Evolutionary conservation across 2,329 filamentous ascomycete species (phyloP), one percentile per base, ranked within the genome.

Genomic region (Penicillium rolfsii): DNA sequence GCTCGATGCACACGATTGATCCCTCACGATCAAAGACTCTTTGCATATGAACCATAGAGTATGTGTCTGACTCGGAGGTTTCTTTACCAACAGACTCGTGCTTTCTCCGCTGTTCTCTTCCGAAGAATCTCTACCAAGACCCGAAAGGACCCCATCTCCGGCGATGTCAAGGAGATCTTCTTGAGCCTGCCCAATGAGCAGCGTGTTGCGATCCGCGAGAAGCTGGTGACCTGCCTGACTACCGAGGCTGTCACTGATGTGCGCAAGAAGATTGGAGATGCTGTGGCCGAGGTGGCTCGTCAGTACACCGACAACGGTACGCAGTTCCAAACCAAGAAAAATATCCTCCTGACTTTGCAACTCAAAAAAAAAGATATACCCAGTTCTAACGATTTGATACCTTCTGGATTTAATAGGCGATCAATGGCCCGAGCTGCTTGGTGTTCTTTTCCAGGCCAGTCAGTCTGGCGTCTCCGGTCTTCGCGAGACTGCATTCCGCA

Each of bases 231-330:
- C 72, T 88, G 87, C 55, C 83, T 97, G 56, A 87, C 87, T 60
- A 83, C 82, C 63, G 95, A 98, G 80, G 81, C 85, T 24, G 86
- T 90, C 64, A 85, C 88, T 63, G 82, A 86, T 41, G 91, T 97
- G 50, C 86, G 95, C 71, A 95, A 97, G 81, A 99, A 99, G 79
- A 91, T 98, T 74, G 95, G 93, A 70, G 95, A 99, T 79, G 93
- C 94, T n/a, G 91, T 98, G 64, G 95, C 95, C 26, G 95, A 99
- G 79, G 84, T 99, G 62, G 95, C 94, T 48, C 88, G 95, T 72
- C 93, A 99, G 80, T 97, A 97, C 79, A 90, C 91, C 48, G 95
- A 98, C 71, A 92, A 90, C 72, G 89, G 92, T 96, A 84, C 76
- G 88, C 81, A 59, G 56, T 19, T 52, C 46, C 52, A 38, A 48